Percentiles rank a stretch among this genome's conserved stretches.
phyloP scores from a whole-genome alignment of 2,329 filamentous ascomycete species.

The Arthrobotrys entomopaga region DNA sequence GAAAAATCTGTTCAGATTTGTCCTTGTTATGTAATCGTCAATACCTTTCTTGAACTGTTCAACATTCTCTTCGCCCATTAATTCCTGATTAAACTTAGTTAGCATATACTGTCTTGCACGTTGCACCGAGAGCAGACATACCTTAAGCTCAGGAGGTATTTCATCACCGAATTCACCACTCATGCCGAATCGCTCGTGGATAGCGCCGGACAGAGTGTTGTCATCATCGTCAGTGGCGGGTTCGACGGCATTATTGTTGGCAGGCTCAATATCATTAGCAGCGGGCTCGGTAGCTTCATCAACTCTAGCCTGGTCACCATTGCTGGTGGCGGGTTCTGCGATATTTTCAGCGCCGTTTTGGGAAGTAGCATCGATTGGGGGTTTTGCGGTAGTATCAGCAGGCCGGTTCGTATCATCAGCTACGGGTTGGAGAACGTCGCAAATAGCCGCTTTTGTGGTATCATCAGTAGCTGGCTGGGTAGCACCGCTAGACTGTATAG shows the following conservation, averaged over 20 bases:
- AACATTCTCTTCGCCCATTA: neutral
- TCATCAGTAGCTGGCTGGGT: no score
- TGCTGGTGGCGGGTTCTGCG: neutral
- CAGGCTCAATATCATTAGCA: neutral
- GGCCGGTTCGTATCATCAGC: neutral
- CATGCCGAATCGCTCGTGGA: slow-evolving; percentile 12
- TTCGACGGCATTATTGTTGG: slow-evolving; percentile 5
- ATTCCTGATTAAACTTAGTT: slow-evolving; percentile 22
- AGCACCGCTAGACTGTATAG: no score
- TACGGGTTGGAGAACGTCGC: no score
- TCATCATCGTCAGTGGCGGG: neutral
- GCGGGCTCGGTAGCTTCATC: no score
- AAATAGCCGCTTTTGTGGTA: no score
- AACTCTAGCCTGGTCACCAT: neutral
- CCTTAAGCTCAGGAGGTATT: neutral
- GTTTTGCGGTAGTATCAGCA: slow-evolving; percentile 1
- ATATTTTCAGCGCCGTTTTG: neutral
- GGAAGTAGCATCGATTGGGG: neutral
- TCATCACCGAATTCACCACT: slow-evolving; percentile 22
- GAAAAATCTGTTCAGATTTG: slow-evolving; percentile 21
- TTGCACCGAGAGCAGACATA: neutral
- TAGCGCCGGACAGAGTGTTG: neutral
- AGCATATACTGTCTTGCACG: slow-evolving; percentile 5
- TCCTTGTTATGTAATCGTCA: slow-evolving; percentile 14
- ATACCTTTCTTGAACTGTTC: slow-evolving; percentile 22